A percentile compares a stretch with the other conserved stretches of the same genome.
These are phyloP conservation scores for Tuber aestivum DNA, from an alignment of 495 filamentous ascomycete genomes.

Conservation along the genomic window DNA sequence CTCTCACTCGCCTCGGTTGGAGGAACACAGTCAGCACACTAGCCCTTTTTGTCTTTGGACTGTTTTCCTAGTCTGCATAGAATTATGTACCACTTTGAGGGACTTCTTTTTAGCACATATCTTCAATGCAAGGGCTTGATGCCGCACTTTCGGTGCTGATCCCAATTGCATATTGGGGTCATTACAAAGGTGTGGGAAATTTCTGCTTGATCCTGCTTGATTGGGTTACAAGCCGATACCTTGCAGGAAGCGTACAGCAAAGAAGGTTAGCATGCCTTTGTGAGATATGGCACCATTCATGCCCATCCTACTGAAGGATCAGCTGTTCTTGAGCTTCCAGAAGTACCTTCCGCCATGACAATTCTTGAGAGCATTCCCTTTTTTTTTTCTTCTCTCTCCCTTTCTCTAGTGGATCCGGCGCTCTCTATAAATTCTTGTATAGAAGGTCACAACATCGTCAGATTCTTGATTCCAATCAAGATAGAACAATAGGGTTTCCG, in stretches of 20 bases:
- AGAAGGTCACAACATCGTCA: neutral
- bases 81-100: neutral
- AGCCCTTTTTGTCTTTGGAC: neutral
- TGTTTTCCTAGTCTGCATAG: neutral
- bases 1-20: neutral
- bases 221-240: neutral
- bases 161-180: neutral
- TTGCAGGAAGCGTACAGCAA: neutral
- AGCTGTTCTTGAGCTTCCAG: neutral
- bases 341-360: neutral
- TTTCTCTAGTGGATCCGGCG: no score
- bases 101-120: neutral
- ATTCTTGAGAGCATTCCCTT: neutral
- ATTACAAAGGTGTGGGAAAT: neutral
- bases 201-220: neutral
- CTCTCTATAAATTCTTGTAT: neutral
- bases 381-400: no score
- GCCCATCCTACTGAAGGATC: neutral
- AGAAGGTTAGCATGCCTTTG: neutral
- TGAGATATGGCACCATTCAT: neutral
- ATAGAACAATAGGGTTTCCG: neutral
- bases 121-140: neutral
- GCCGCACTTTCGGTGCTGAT: neutral
- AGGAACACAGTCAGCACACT: conserved; percentile 2
- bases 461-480: neutral